These are phyloP conservation scores for Zea mays DNA, from an alignment of 176 grass and related monocot species.

Conservation along the genomic window Zm-B73-REFERENCE-NAM-5.0 NC_050103.1:165187501-165188000, in stretches of 20 bases:
- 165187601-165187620: conserved; percentile 2
- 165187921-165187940: background rate
- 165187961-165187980: background rate
- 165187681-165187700: conserved; percentile 69
- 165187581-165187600: background rate
- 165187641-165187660: conserved; percentile 43
- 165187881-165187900: conserved; percentile 35
- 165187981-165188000: conserved; percentile 12
- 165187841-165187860: background rate
- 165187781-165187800: background rate
- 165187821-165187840: background rate
- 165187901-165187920: background rate
- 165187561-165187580: background rate
- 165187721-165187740: background rate
- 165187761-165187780: conserved; percentile 35
- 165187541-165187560: conserved; percentile 32
- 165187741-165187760: conserved; percentile 31
- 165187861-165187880: background rate
- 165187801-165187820: background rate
- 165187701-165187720: conserved; percentile 23
- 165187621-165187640: conserved; percentile 12
- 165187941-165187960: conserved; percentile 5
- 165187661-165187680: conserved; percentile 56
- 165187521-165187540: conserved; percentile 39
- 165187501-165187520: conserved; percentile 44